Percentiles rank a stretch among this genome's conserved stretches.
Conservation (phyloP, 2,329 filamentous ascomycete species). For the Fusarium veterinarium region DNA sequence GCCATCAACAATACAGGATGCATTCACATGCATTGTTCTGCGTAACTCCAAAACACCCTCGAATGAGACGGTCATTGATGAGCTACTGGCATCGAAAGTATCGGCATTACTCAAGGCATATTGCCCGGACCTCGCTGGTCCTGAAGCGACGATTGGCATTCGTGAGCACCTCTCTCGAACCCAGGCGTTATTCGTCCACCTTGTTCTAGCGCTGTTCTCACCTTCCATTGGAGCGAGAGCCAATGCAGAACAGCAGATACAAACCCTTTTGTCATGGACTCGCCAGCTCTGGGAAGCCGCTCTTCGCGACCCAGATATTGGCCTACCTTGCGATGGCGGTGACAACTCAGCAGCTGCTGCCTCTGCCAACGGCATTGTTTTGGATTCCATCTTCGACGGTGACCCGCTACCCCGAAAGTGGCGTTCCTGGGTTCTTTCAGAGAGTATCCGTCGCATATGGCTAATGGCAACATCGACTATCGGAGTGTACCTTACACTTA, state of each 20-base stretch:
- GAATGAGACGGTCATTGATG: background rate
- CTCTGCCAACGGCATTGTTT: background rate
- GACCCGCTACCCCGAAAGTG: background rate
- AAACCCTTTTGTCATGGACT: slow-evolving; percentile 1
- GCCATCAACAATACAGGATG: background rate
- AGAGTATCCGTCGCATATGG: slow-evolving; percentile 15
- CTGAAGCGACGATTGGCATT: background rate
- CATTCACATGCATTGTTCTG: background rate
- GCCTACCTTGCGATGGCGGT: background rate
- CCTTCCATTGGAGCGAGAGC: background rate
- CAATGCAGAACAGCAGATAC: background rate
- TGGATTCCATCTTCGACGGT: slow-evolving; percentile 5
- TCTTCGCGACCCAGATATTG: background rate
- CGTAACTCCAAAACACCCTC: background rate
- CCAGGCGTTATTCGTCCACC: background rate
- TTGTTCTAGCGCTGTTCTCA: background rate
- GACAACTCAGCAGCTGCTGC: background rate
- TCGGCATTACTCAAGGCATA: background rate
- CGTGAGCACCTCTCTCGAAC: slow-evolving; percentile 10
- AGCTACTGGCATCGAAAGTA: background rate
- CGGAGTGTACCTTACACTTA: background rate
- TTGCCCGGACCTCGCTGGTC: fast-evolving
- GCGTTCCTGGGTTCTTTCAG: slow-evolving; percentile 13
- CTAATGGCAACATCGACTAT: slow-evolving; percentile 6
- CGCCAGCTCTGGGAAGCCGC: slow-evolving; percentile 11